A percentile compares a stretch with the other conserved stretches of the same genome.
Conservation (phyloP, 2,329 filamentous ascomycete species). For the Neonectria coccinea region DNA sequence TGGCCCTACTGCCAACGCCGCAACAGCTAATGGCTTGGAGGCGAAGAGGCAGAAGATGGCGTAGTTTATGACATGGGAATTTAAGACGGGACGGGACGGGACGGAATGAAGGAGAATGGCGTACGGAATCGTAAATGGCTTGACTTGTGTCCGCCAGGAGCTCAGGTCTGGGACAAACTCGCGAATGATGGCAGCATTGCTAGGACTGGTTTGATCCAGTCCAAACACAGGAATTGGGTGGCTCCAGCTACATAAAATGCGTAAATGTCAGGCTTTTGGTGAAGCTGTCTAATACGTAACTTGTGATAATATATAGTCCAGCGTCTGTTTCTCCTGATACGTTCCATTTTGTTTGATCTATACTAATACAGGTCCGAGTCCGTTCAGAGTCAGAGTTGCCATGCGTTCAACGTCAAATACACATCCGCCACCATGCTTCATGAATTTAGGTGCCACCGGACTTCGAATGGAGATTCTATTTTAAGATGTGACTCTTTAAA, state of each 20-base stretch:
- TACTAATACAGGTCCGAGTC: background rate
- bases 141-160: conserved; percentile 31
- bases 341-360: background rate
- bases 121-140: conserved; percentile 18
- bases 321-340: background rate
- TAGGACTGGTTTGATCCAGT: background rate
- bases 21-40: conserved; percentile 52
- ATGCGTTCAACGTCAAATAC: background rate
- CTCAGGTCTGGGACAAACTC: conserved; percentile 37
- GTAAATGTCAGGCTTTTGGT: background rate
- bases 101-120: conserved; percentile 30
- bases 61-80: conserved; percentile 37
- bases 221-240: background rate
- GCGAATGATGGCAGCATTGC: conserved; percentile 25
- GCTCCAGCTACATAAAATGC: background rate
- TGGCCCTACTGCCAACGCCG: conserved; percentile 36
- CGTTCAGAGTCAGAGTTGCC: background rate
- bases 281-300: background rate
- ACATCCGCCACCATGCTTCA: background rate
- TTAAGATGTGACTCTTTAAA: background rate
- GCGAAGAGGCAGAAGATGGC: conserved; percentile 65
- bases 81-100: conserved; percentile 7
- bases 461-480: background rate
- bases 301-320: background rate
- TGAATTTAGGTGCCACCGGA: background rate